Conservation (phyloP, 73 alveolate genomes). For the Halteria grandinella region DNA sequence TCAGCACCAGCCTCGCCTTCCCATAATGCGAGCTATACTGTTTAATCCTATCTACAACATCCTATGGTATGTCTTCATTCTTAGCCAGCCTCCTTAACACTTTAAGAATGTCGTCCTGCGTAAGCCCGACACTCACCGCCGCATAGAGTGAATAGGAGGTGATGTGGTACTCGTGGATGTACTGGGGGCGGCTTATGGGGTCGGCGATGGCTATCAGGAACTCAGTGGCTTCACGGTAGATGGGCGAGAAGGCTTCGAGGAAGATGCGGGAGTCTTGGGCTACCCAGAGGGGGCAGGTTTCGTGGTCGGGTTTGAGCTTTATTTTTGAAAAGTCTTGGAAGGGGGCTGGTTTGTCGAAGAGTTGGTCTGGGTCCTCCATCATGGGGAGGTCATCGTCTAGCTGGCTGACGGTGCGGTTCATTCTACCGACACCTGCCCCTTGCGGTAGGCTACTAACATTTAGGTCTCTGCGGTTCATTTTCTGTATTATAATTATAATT, state of each 20-base stretch:
- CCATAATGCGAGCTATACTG: slow-evolving; percentile 88
- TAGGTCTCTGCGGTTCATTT: too few relatives aligned
- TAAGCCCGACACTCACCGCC: slow-evolving; percentile 89
- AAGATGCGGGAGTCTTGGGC: slow-evolving; percentile 71
- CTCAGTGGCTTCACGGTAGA: slow-evolving; percentile 87
- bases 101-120: slow-evolving; percentile 79
- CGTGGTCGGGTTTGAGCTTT: slow-evolving; percentile 67
- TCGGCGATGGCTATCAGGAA: slow-evolving; percentile 97
- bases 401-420: too few relatives aligned
- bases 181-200: slow-evolving; percentile 94
- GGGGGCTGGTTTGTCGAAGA: too few relatives aligned
- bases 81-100: slow-evolving; percentile 79
- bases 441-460: too few relatives aligned
- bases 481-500: too few relatives aligned
- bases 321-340: too few relatives aligned
- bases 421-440: too few relatives aligned
- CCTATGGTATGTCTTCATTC: slow-evolving; percentile 74
- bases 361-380: too few relatives aligned
- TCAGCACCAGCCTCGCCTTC: slow-evolving; percentile 82
- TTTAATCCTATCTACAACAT: slow-evolving; percentile 71
- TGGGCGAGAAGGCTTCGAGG: slow-evolving; percentile 83
- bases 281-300: slow-evolving; percentile 77
- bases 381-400: too few relatives aligned
- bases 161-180: slow-evolving; percentile 91
- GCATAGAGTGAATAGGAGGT: slow-evolving; percentile 89